Evolutionary conservation across 2,329 filamentous ascomycete genomes (phyloP).

Genomic region (Fusarium armeniacum): DNA sequence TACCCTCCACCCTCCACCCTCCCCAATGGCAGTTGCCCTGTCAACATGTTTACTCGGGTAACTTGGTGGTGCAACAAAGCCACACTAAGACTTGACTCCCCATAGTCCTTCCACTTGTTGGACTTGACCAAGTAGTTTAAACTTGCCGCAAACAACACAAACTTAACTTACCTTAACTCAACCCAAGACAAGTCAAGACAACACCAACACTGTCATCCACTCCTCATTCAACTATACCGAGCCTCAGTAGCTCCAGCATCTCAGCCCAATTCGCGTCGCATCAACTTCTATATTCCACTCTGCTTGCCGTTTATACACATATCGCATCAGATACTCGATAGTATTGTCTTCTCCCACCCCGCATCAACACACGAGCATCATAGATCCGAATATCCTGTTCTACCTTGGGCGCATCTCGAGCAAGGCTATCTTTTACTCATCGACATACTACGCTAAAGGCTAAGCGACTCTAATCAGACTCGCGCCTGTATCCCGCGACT

Average conservation of each 20-base stretch:
- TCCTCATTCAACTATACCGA: constrained; percentile 15
- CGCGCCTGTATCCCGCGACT: constrained; percentile 37
- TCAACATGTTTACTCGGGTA: constrained; percentile 54
- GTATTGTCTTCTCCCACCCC: constrained; percentile 32
- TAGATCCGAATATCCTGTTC: constrained; percentile 15
- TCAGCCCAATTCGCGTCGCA: constrained; percentile 7
- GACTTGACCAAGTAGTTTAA: constrained; percentile 32
- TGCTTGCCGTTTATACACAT: constrained; percentile 22
- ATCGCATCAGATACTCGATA: constrained; percentile 37
- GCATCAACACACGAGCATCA: constrained; percentile 34
- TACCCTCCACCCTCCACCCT: neutral
- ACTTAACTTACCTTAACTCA: constrained; percentile 19
- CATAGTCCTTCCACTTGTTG: constrained; percentile 41
- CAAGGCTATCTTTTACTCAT: constrained; percentile 9
- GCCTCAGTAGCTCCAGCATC: constrained; percentile 27
- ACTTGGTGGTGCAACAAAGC: constrained; percentile 49
- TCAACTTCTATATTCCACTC: constrained; percentile 16
- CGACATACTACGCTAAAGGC: constrained; percentile 13
- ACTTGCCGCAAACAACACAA: constrained; percentile 41
- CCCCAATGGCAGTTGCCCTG: constrained; percentile 52
- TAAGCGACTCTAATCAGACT: constrained; percentile 36
- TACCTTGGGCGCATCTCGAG: constrained; percentile 10
- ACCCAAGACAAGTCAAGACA: constrained; percentile 18
- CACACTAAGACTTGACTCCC: constrained; percentile 46
- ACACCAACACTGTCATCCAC: constrained; percentile 5